A percentile compares a stretch with the other conserved stretches of the same genome.
phyloP scores from a whole-genome alignment of 371 early-diverging fungal species.

The Mucor lusitanicus region DNA sequence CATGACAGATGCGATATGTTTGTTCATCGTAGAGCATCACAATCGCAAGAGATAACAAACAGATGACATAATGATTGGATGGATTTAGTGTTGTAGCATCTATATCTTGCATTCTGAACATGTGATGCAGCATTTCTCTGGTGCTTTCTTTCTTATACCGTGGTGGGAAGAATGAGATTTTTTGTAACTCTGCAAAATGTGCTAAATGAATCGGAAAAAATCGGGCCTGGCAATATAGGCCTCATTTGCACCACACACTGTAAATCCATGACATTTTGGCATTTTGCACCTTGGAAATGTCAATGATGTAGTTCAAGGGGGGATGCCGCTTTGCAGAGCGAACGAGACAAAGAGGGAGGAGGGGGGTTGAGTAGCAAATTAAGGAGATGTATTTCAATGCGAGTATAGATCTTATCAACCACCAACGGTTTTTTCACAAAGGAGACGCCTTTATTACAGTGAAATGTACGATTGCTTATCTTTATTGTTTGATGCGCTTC shows the following conservation, averaged over 20 bases:
- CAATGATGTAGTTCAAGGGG: not conserved
- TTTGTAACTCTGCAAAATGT: not conserved
- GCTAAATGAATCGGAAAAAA: not conserved
- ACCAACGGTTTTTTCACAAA: slow-evolving; percentile 2
- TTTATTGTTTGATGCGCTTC: not conserved
- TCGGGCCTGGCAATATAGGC: not conserved
- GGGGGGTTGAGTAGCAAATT: not conserved
- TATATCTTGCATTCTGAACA: not conserved
- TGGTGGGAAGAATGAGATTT: not conserved
- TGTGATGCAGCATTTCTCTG: not conserved
- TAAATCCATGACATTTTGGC: not conserved
- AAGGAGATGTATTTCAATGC: not conserved
- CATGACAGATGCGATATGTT: not conserved
- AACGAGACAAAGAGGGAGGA: not conserved
- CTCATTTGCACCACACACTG: not conserved
- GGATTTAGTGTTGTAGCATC: not conserved
- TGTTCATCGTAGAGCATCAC: not conserved
- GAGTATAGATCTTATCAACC: not conserved
- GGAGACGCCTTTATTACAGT: not conserved
- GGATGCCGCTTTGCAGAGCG: not conserved
- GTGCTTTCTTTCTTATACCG: not conserved
- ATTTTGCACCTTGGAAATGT: not conserved
- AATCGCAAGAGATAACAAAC: not conserved
- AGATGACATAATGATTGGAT: slow-evolving; percentile 1
- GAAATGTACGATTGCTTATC: not conserved